phyloP scores from a whole-genome alignment of 305 asterid genomes.

The Withania somnifera region DNA sequence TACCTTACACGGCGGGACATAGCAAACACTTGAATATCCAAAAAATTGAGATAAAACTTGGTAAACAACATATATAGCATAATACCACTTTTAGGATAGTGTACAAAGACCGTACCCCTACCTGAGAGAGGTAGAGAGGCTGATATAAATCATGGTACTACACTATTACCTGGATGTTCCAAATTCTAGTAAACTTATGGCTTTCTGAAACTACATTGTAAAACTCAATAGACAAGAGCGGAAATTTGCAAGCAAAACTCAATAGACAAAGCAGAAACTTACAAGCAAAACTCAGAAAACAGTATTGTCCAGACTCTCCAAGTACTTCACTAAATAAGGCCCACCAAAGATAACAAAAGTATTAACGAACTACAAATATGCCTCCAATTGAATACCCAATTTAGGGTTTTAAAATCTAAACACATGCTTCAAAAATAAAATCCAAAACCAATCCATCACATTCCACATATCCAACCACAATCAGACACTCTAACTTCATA shows the following conservation, averaged over 20 bases:
- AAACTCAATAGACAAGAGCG: too few species aligned
- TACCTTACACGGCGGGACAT: neutral
- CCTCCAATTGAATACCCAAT: neutral
- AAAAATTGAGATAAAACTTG: too few species aligned
- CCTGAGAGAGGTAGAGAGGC: too few species aligned
- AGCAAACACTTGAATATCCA: neutral
- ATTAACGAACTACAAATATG: neutral
- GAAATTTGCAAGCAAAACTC: too few species aligned
- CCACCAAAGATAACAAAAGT: neutral
- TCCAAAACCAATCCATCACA: neutral
- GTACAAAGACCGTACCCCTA: too few species aligned
- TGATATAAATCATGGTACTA: too few species aligned
- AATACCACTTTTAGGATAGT: too few species aligned
- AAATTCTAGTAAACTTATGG: neutral
- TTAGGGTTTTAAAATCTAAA: neutral
- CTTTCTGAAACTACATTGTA: neutral
- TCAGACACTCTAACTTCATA: neutral
- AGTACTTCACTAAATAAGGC: neutral
- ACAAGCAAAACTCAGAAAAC: neutral
- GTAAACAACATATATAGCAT: too few species aligned
- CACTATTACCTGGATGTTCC: neutral
- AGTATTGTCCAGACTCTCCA: neutral
- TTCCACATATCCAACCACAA: neutral
- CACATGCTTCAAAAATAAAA: neutral
- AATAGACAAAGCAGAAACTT: too few species aligned